phyloP scores from a whole-genome alignment of 345 rosid species.

The Eucalyptus pauciflora region DNA sequence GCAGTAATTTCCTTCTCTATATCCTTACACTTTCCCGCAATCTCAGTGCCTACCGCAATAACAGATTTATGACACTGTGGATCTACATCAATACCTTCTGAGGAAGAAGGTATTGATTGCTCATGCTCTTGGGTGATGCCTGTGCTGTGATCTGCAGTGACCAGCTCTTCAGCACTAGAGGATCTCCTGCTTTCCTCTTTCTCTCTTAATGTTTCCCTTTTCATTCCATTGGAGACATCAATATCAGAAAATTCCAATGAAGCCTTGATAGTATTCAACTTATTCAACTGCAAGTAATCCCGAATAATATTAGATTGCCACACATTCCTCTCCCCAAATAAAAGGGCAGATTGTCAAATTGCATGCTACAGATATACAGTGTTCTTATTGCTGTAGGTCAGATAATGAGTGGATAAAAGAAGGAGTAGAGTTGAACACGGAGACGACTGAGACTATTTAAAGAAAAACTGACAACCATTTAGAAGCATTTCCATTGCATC shows the following conservation, averaged over 20 bases:
- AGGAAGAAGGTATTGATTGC: neutral
- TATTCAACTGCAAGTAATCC: slow-evolving; percentile 41
- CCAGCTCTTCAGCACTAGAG: slow-evolving; percentile 16
- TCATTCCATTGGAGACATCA: slow-evolving; percentile 3
- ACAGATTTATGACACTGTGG: slow-evolving; percentile 17
- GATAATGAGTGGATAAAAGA: neutral
- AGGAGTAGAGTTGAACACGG: neutral
- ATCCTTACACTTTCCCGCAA: slow-evolving; percentile 53
- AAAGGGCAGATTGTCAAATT: neutral
- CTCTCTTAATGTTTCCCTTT: slow-evolving; percentile 19
- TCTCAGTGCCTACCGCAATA: slow-evolving; percentile 7
- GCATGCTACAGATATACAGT: neutral
- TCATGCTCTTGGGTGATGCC: slow-evolving; percentile 6
- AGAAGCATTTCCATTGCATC: neutral
- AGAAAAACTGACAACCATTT: neutral
- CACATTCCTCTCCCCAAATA: neutral
- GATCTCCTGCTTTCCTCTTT: slow-evolving; percentile 13
- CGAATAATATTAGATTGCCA: slow-evolving; percentile 1
- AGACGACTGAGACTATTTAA: neutral
- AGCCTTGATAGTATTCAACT: slow-evolving; percentile 14
- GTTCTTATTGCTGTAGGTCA: neutral
- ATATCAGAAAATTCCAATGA: slow-evolving; percentile 26
- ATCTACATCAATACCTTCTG: slow-evolving; percentile 18
- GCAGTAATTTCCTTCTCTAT: slow-evolving; percentile 3
- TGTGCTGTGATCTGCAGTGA: neutral